A percentile compares a stretch with the other conserved stretches of the same genome.
Conservation (phyloP, 2,329 filamentous ascomycete genomes). For the Epichloe aotearoae region DNA sequence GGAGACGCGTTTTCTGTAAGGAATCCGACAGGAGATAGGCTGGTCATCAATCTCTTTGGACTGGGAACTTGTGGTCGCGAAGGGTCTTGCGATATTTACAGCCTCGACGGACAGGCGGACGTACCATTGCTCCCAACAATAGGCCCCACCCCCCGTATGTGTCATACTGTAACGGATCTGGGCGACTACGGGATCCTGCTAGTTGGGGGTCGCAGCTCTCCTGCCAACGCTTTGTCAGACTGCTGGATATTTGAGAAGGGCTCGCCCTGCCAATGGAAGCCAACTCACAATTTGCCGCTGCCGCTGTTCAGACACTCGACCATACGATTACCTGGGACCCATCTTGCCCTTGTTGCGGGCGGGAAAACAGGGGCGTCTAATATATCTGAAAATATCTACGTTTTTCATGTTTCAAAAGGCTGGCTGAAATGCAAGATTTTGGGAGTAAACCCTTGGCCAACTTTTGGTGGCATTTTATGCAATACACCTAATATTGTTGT, state of each 20-base stretch:
- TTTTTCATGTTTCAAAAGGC: constrained; percentile 35
- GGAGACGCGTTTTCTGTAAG: constrained; percentile 36
- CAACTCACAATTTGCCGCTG: constrained; percentile 50
- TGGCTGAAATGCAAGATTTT: constrained; percentile 31
- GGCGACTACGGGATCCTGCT: constrained; percentile 47
- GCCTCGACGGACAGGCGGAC: constrained; percentile 7
- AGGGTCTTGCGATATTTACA: constrained; percentile 39
- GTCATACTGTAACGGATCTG: constrained; percentile 61
- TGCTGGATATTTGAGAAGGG: constrained; percentile 58
- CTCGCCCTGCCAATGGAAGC: constrained; percentile 43
- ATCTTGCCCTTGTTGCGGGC: constrained; percentile 44
- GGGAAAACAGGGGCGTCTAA: constrained; percentile 40
- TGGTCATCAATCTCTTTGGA: constrained; percentile 31
- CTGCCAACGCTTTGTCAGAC: constrained; percentile 52
- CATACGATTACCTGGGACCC: constrained; percentile 34
- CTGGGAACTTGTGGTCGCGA: constrained; percentile 30
- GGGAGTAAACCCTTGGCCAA: constrained; percentile 20
- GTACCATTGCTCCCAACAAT: constrained; percentile 15
- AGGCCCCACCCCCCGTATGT: constrained; percentile 42
- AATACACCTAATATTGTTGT: constrained; percentile 11
- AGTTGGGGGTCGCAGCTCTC: constrained; percentile 67
- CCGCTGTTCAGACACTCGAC: constrained; percentile 65
- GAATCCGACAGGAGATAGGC: constrained; percentile 27
- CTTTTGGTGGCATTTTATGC: constrained; percentile 32
- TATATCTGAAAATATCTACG: constrained; percentile 37